phyloP scores from a whole-genome alignment of 805 yeast species.

The Alloascoidea hylecoeti region DNA sequence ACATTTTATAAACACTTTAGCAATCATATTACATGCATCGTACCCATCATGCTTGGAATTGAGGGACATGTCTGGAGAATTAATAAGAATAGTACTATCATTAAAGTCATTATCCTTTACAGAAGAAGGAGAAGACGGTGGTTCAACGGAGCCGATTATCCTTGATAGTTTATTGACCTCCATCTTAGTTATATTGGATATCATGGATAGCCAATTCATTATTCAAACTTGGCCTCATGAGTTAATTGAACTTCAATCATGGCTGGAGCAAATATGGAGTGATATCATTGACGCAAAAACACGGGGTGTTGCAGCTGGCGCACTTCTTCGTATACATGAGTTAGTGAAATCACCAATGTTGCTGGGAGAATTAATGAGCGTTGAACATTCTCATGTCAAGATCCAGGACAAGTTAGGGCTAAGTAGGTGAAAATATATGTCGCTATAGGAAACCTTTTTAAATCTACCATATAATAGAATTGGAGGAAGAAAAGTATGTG shows the following conservation, averaged over 20 bases:
- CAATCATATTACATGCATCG: constrained; percentile 40
- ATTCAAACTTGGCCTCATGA: constrained; percentile 13
- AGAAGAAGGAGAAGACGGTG: background rate
- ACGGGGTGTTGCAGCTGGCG: constrained; percentile 17
- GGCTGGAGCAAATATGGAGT: constrained; percentile 17
- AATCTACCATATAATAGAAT: too few relatives aligned
- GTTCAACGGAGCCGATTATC: constrained; percentile 8
- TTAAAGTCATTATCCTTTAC: background rate
- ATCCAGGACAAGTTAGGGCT: too few relatives aligned
- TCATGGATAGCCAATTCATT: constrained; percentile 13
- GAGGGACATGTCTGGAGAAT: constrained; percentile 43
- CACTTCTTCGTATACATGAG: constrained; percentile 6
- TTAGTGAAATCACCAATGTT: too few relatives aligned
- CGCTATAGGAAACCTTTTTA: too few relatives aligned
- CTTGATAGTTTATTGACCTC: constrained; percentile 17
- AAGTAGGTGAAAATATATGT: too few relatives aligned
- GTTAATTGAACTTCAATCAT: constrained; percentile 14
- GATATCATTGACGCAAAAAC: constrained; percentile 13
- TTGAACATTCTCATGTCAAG: too few relatives aligned
- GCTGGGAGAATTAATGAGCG: too few relatives aligned
- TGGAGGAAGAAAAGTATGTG: too few relatives aligned
- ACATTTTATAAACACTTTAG: constrained; percentile 46
- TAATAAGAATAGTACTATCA: constrained; percentile 19
- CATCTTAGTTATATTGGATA: constrained; percentile 16
- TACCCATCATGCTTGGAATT: constrained; percentile 38